Evolutionary conservation across 208 protist species (phyloP).

Genomic region (Leishmania amazonensis): DNA sequence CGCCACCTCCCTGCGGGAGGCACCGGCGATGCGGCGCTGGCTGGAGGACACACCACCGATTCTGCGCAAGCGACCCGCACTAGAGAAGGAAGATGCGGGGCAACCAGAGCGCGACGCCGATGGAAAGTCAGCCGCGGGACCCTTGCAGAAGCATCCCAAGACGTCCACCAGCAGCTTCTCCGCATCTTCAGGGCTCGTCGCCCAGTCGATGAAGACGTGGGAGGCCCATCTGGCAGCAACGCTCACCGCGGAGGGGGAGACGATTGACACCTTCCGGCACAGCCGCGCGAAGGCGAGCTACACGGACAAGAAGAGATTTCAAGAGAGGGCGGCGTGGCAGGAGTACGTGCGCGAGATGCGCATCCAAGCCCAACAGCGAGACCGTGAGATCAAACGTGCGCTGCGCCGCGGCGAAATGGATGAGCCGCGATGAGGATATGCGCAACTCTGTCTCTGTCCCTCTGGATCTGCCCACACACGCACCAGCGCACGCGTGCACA

Average conservation of each 20-base stretch:
- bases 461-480: background rate
- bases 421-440: background rate
- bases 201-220: slow-evolving; percentile 67
- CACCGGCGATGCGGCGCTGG: slow-evolving; percentile 23
- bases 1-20: background rate
- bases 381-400: slow-evolving; percentile 50
- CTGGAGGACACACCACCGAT: background rate
- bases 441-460: background rate
- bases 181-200: slow-evolving; percentile 52
- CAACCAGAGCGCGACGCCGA: background rate
- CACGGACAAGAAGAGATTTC: slow-evolving; percentile 66
- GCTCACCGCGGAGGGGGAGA: slow-evolving; percentile 70
- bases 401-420: slow-evolving; percentile 58
- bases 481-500: background rate
- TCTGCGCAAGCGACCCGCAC: slow-evolving; percentile 4
- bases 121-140: background rate
- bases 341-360: slow-evolving; percentile 67
- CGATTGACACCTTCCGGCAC: slow-evolving; percentile 71
- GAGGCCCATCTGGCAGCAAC: slow-evolving; percentile 49
- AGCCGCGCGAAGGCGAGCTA: slow-evolving; percentile 55
- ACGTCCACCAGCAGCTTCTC: slow-evolving; percentile 6
- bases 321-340: slow-evolving; percentile 61
- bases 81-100: background rate
- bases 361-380: slow-evolving; percentile 51
- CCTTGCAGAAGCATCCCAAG: slow-evolving; percentile 32